Conservation (phyloP, 2,329 filamentous ascomycete genomes). For the Tolypocladium tropicale region DNA sequence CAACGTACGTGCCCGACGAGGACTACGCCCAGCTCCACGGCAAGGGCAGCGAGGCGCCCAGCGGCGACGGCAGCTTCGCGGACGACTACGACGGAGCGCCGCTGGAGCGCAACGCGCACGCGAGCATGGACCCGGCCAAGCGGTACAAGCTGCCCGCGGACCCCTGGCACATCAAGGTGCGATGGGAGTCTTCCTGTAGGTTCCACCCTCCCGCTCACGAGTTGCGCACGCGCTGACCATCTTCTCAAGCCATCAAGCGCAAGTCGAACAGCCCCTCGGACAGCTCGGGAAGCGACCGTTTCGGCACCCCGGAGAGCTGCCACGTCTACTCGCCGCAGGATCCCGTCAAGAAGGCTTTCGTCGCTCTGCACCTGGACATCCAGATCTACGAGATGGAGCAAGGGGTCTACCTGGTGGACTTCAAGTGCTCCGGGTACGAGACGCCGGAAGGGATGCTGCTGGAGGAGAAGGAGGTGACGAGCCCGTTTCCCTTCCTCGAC, state of each 20-base stretch:
- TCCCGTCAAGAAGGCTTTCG: conserved; percentile 46
- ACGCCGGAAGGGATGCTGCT: conserved; percentile 60
- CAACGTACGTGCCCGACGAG: conserved; percentile 70
- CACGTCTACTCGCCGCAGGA: conserved; percentile 29
- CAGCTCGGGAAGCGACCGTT: conserved; percentile 6
- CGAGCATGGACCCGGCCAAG: conserved; percentile 39
- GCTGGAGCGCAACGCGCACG: conserved; percentile 22
- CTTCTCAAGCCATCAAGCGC: conserved; percentile 5
- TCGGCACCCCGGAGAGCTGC: conserved; percentile 22
- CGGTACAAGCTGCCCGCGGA: conserved; percentile 85
- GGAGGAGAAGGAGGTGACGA: conserved; percentile 91
- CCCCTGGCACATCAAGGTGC: conserved; percentile 87
- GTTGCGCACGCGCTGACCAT: not conserved
- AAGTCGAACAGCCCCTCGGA: conserved; percentile 2
- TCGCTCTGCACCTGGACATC: conserved; percentile 93
- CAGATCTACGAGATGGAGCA: conserved; percentile 92
- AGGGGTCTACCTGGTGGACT: conserved; percentile 91
- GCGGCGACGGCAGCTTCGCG: conserved; percentile 30
- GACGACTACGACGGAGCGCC: conserved; percentile 25
- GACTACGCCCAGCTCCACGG: conserved; percentile 40
- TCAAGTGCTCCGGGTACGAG: conserved; percentile 97
- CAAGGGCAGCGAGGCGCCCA: conserved; percentile 24
- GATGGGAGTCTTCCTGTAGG: conserved; percentile 77
- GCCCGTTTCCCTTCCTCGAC: conserved; percentile 91
- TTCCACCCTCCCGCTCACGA: conserved; percentile 16